These are phyloP conservation scores for Euphorbia schlechtendalii DNA, from an alignment of 441 rosid species.

Conservation along the genomic window DNA sequence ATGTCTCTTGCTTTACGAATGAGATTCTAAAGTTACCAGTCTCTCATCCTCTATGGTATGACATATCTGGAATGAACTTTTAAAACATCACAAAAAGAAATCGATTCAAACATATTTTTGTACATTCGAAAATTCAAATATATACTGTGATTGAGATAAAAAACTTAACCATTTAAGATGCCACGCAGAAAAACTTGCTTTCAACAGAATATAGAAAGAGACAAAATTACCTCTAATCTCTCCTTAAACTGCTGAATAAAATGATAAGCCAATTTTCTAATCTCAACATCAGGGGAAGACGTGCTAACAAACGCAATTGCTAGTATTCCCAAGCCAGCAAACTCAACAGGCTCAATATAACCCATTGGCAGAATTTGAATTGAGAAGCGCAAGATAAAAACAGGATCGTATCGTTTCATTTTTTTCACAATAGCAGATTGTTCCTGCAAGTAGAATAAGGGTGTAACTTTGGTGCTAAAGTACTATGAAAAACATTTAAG, in stretches of 20 bases:
- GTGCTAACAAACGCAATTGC: constrained; percentile 75
- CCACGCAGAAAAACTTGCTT: neutral
- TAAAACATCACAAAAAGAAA: too few species aligned
- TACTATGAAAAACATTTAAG: neutral
- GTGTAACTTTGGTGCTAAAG: constrained; percentile 12
- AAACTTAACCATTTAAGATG: neutral
- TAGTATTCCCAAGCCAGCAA: constrained; percentile 84
- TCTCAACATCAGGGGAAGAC: constrained; percentile 76
- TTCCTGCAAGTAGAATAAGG: constrained; percentile 39
- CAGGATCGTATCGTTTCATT: constrained; percentile 65
- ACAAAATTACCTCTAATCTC: constrained; percentile 64
- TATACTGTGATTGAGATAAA: neutral
- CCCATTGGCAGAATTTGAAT: constrained; percentile 50
- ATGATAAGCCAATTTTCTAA: constrained; percentile 83
- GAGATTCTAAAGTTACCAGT: neutral
- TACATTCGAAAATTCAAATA: neutral
- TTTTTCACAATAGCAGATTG: constrained; percentile 29
- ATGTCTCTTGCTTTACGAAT: neutral
- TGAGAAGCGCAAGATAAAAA: constrained; percentile 69
- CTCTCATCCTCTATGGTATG: too few species aligned
- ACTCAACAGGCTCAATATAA: constrained; percentile 77
- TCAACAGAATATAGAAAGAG: constrained; percentile 5
- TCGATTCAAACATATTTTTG: too few species aligned
- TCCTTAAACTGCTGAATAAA: constrained; percentile 55
- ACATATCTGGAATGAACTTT: too few species aligned